Base-by-base conservation (phyloP, 2,329 filamentous ascomycete species). In the Xylaria sp. region DNA sequence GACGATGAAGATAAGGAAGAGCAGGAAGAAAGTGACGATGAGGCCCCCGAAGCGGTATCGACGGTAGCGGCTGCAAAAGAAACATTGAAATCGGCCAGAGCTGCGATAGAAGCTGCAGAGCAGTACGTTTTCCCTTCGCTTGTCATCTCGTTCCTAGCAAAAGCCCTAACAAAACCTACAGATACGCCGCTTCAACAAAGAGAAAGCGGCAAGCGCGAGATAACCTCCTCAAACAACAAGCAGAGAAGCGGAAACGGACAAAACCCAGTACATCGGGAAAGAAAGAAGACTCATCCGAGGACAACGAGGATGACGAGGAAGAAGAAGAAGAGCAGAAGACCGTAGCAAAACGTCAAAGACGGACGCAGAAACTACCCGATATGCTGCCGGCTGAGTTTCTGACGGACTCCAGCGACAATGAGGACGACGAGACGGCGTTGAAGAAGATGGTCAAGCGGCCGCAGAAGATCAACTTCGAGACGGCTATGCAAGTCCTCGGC, bases 21-120 rank as follows among this genome's bases (percentile, higher is more conserved):
- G 3, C 78, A 80, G 7, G 80, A 80, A 1, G 82, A 83, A 3
- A 66, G 63, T 13, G 83, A 83, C 49, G 86, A 88, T 61, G 86
- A 85, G 57, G 86, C 86, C 0, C 87, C 87, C 9, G 87, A 89
- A 77, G 87, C 85, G 3, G 83, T 89, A n/a, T 88, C 87, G 0
- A 86, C 86, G 1, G 77, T 79, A 13, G 81, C 81, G 57, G 85
- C 83, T 3, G 86, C 85, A 1, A 81, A 80, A 15, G 80, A 84
- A 67, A 79, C 81, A 26, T 81, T 83, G 68, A 81, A 84, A 72
- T 82, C 83, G 3, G 80, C 82, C 0, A 81, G 85, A 68, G 82
- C 81, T 15, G 82, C 83, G 44, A 81, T 83, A 66, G 84, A 85
- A 67, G 85, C 84, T 26, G 84, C 83, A 6, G 83, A 85, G 72